Evolutionary conservation across 768 basidiomycete species (phyloP).

Genomic region (Pleurotus ostreatus): DNA sequence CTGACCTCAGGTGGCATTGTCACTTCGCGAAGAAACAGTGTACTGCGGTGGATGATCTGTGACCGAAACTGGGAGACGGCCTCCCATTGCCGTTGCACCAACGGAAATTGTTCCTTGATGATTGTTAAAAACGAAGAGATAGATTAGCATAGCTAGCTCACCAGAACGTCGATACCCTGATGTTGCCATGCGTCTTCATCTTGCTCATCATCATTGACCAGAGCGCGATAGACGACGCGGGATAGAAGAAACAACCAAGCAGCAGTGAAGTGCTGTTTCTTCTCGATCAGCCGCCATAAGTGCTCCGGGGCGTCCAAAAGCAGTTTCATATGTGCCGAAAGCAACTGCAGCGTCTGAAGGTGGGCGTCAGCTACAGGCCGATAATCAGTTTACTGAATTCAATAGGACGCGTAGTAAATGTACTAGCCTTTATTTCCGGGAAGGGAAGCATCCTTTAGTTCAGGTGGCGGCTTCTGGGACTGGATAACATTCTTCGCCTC

Average conservation of each 20-base stretch:
- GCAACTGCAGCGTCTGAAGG: constrained; percentile 61
- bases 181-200: constrained; percentile 58
- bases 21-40: constrained; percentile 66
- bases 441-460: constrained; percentile 36
- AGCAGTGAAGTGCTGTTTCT: constrained; percentile 74
- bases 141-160: constrained; percentile 24
- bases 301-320: constrained; percentile 90
- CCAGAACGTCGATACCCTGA: constrained; percentile 61
- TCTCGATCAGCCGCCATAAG: constrained; percentile 83
- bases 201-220: constrained; percentile 60
- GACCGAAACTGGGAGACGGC: constrained; percentile 79
- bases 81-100: constrained; percentile 94
- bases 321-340: constrained; percentile 89
- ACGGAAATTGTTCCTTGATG: constrained; percentile 74
- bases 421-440: constrained; percentile 31
- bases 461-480: constrained; percentile 39
- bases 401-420: background rate
- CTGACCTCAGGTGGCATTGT: constrained; percentile 47
- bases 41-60: constrained; percentile 89
- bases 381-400: background rate
- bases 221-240: constrained; percentile 76
- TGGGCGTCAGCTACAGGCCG: constrained; percentile 48
- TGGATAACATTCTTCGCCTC: constrained; percentile 55
- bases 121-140: too few species aligned
- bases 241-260: constrained; percentile 86